Base-by-base conservation (phyloP, 73 alveolate species). In the Uronychia setigera region DNA sequence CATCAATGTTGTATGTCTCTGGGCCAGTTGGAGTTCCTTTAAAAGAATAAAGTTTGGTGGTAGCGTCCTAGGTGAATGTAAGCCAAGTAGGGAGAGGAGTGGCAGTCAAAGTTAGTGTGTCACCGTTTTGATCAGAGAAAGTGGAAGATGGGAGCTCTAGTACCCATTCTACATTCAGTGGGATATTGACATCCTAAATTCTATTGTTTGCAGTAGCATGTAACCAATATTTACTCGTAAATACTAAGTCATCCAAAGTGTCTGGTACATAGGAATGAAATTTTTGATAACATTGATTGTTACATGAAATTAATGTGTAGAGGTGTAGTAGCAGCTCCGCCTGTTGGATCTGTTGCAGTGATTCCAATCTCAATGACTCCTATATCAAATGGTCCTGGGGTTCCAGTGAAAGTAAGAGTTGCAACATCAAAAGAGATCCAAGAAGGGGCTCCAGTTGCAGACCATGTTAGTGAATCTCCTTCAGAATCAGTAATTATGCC, bases 401-500 rank as follows among this genome's bases (percentile, higher is more conserved):
- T 80, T 32, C 87, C 87, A 5, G 80, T 27, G 29, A 80, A 1
- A 0, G 11, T 28, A 1, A 25, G 9, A 1, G 78, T 80, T n/a
- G 78, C 75, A 0, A 30, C 19, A 26, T 57, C 60, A 80, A 25
- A 80, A 25, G 79, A 35, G 28, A 35, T 60, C 87, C 87, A 80
- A 0, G 78, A 46, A 1, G 80, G 80, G 25, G 57, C 78, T 13
- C 35, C 74, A 29, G 76, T 14, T 58, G 76, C 14, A 1, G 89
- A 29, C 58, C 35, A 81, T n/a, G 89, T 82, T 0, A 82, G 76
- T 9, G 79, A 34, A 35, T 82, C 89, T 13, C 89, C 82, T 30
- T 82, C 89, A 32, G 89, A 33, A 59, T 82, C 89, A 32, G 27
- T 75, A 32, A 67, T 67, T 26, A 67, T 5, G 1, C 79, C 79